phyloP scores from a whole-genome alignment of 805 yeast species.

The Candida hungchunana region DNA sequence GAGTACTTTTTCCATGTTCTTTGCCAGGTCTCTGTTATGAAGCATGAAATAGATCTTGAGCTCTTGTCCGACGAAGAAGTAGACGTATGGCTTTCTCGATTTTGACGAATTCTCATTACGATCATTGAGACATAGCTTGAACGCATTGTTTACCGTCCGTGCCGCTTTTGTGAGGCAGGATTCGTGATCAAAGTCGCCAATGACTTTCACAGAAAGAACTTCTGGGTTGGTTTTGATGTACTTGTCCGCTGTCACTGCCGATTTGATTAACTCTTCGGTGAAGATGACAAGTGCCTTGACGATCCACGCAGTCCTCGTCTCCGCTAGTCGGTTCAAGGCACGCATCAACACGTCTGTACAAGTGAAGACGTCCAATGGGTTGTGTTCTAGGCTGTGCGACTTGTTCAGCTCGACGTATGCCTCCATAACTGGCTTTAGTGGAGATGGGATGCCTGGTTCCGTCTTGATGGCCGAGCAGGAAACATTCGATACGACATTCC shows the following conservation, averaged over 20 bases:
- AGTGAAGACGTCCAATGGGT: slow-evolving; percentile 28
- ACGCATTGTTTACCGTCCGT: slow-evolving; percentile 63
- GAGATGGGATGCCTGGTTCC: too few species aligned
- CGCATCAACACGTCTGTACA: slow-evolving; percentile 38
- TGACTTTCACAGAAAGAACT: slow-evolving; percentile 3
- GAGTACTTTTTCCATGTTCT: slow-evolving; percentile 67
- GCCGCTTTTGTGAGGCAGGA: slow-evolving; percentile 50
- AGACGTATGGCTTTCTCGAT: slow-evolving; percentile 61
- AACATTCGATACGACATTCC: too few species aligned
- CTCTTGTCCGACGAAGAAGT: slow-evolving; percentile 65
- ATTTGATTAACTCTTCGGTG: slow-evolving; percentile 34
- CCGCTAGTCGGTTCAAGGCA: slow-evolving; percentile 49
- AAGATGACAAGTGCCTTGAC: slow-evolving; percentile 38
- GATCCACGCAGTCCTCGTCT: slow-evolving; percentile 50
- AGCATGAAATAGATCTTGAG: slow-evolving; percentile 66
- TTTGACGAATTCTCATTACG: slow-evolving; percentile 46
- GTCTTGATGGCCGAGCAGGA: too few species aligned
- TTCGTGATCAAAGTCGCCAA: slow-evolving; percentile 27
- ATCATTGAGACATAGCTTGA: slow-evolving; percentile 76
- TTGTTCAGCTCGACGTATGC: slow-evolving; percentile 11
- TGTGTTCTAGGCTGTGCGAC: slow-evolving; percentile 28
- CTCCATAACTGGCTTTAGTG: slow-evolving; percentile 14
- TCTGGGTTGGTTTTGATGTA: slow-evolving; percentile 19
- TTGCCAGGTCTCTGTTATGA: slow-evolving; percentile 66
- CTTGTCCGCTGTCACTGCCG: slow-evolving; percentile 23